phyloP scores from a whole-genome alignment of 2,329 filamentous ascomycete species.

The Colletotrichum salicis region DNA sequence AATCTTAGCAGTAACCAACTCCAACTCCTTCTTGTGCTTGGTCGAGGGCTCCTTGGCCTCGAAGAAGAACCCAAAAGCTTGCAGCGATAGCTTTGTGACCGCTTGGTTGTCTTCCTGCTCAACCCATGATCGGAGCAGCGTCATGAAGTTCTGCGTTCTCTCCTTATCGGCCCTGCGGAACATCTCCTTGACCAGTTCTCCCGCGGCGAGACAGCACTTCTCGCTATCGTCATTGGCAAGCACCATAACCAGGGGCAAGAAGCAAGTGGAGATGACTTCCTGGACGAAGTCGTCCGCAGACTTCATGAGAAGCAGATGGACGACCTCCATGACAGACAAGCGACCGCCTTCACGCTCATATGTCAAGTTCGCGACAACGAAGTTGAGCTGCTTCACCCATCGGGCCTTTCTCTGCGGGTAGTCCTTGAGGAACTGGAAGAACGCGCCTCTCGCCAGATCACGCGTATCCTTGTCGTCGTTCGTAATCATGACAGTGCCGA shows the following conservation, averaged over 20 bases:
- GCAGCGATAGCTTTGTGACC: constrained; percentile 78
- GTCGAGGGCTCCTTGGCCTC: constrained; percentile 70
- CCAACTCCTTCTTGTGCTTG: constrained; percentile 75
- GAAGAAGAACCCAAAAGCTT: constrained; percentile 86
- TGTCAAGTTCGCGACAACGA: constrained; percentile 89
- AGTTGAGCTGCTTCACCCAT: constrained; percentile 88
- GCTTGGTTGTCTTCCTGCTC: constrained; percentile 77
- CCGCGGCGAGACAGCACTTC: constrained; percentile 85
- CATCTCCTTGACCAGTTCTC: constrained; percentile 80
- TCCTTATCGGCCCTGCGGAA: constrained; percentile 83
- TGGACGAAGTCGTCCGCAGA: constrained; percentile 84
- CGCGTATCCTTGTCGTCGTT: constrained; percentile 91
- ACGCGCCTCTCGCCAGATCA: constrained; percentile 87
- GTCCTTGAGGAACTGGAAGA: constrained; percentile 92
- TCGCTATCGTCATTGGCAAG: constrained; percentile 89
- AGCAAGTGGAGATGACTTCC: constrained; percentile 83
- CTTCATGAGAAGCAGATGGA: constrained; percentile 88
- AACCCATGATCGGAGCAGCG: constrained; percentile 79
- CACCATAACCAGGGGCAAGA: constrained; percentile 85
- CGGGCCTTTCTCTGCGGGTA: constrained; percentile 92
- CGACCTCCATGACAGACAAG: constrained; percentile 90
- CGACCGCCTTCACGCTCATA: constrained; percentile 91
- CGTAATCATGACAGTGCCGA: constrained; percentile 92
- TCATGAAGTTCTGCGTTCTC: constrained; percentile 75
- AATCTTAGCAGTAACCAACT: constrained; percentile 67